Base-by-base conservation (phyloP, 1,284 basidiomycete genomes). In the Ustilago tritici region DNA sequence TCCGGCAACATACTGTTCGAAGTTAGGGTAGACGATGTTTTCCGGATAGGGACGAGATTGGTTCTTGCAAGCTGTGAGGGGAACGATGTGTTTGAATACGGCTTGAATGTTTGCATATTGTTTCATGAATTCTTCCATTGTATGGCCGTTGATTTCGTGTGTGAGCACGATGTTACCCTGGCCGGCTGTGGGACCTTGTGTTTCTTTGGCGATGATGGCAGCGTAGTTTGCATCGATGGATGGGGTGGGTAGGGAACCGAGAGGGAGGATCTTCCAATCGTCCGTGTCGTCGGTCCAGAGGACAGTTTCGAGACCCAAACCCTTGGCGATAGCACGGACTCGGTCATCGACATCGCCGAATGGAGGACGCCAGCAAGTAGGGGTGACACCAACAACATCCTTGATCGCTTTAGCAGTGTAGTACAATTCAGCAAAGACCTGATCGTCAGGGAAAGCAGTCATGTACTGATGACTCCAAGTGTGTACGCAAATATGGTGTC, bases 401-500 rank as follows among this genome's bases (percentile, higher is more conserved):
- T 89, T 88, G 87, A 89, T 89, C 56, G 83, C 84, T 78, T 88
- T 85, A 67, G 86, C 86, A 34, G 88, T 88, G 87, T 89, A 90
- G 82, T 88, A 90, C 28, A 90, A 86, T 83, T 90, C 89, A 47
- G 89, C 88, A 74, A 90, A 89, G 32, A 87, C 88, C 70, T 88
- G 84, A 61, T 89, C 88, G 83, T 88, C 65, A 87, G 65, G 86
- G 59, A 89, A 81, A 14, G 87, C 82, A 8, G 89, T 89, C 87
- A 89, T 88, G 82, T 88, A 87, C 77, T 83, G 85, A 76, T 89
- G 88, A 12, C 85, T 86, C 88, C 88, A 89, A 0, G 78, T 79
- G 66, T 83, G 82, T 14, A 79, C 79, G 55, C 82, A 84, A 23
- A 84, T 76, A 65, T 83, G 76, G 49, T 84, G 83, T 17, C 83